These are phyloP conservation scores for Malassezia japonica DNA, from an alignment of 1,284 basidiomycete genomes.

Conservation along the genomic window DNA sequence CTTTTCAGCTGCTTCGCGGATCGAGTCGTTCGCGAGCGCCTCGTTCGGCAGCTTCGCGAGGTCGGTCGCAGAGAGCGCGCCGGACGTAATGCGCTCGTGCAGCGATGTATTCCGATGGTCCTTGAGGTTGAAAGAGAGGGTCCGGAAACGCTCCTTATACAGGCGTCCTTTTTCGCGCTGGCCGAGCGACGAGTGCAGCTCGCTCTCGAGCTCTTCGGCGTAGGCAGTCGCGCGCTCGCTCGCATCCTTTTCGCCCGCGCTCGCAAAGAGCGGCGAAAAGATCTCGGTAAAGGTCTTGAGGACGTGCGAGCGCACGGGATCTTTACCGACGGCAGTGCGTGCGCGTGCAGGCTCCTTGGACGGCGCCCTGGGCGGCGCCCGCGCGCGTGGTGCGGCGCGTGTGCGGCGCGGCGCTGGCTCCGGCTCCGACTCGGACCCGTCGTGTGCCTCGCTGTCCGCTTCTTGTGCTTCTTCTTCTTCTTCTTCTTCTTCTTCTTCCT, in stretches of 20 bases:
- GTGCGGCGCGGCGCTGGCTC: background rate
- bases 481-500: background rate
- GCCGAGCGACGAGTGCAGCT: constrained; percentile 7
- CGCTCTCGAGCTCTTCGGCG: constrained; percentile 7
- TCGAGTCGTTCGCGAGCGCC: constrained; percentile 43
- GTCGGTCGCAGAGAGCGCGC: constrained; percentile 25
- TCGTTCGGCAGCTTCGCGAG: constrained; percentile 37
- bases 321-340: background rate
- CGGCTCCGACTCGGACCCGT: background rate
- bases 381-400: background rate
- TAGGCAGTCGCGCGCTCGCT: constrained; percentile 1
- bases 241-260: background rate
- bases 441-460: background rate
- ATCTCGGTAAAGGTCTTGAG: constrained; percentile 12
- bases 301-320: constrained; percentile 15
- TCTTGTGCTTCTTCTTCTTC: constrained; percentile 2
- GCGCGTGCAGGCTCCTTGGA: no score
- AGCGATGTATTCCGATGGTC: constrained; percentile 39
- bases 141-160: constrained; percentile 44
- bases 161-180: constrained; percentile 4
- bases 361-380: background rate
- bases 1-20: constrained; percentile 37
- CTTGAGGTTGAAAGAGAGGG: constrained; percentile 44
- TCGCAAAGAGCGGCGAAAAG: constrained; percentile 5
- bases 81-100: constrained; percentile 35